Evolutionary conservation across 805 yeast genomes (phyloP), one percentile per base, ranked within the genome.

Genomic region (Lachancea quebecensis): DNA sequence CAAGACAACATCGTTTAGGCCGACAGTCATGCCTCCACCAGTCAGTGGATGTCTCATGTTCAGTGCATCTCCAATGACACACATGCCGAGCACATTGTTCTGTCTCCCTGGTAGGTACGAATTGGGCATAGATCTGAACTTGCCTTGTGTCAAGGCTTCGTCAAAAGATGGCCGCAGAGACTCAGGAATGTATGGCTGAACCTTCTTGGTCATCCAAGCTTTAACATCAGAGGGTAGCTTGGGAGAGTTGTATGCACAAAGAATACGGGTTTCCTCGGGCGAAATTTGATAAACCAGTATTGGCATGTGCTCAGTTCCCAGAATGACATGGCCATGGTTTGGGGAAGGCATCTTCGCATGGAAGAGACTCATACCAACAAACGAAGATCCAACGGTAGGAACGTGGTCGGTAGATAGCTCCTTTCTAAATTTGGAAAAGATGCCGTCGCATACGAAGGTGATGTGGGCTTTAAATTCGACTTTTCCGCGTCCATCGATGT

Each of bases 21-120:
- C 97, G 36, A 93, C 99, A 21, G 98, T 89, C 99, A 93, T 93
- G 50, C 99, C 99, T 52, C 99, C 99, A 43, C 99, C 99, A 1
- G 98, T 93, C 50, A 93, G 75, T 25, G 99, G 99, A 64, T 93
- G 99, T 63, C 99, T 77, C 97, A 93, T 93, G 65, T 93, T 93
- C 55, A 90, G 73, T 1, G 99, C 86, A 64, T 93, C 99, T 40
- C 99, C 99, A 31, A 93, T 61, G 53, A 91, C 74, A 32, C 93
- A 71, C 39, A 88, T 69, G 10, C 99, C 99, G 10, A 80, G 81
- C 36, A 78, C 72, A 28, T 71, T 71, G 60, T 88, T 90, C 41
- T 73, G 71, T 46, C 77, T 72, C 1, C 97, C 97, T 18, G 95
- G 77, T 41, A 93, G 71, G 66, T 77, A 93, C 55, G 93, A 95